Percentiles rank a stretch among this genome's conserved stretches.
Evolutionary conservation across 2,329 filamentous ascomycete genomes (phyloP).

Genomic region (Colletotrichum siamense): DNA sequence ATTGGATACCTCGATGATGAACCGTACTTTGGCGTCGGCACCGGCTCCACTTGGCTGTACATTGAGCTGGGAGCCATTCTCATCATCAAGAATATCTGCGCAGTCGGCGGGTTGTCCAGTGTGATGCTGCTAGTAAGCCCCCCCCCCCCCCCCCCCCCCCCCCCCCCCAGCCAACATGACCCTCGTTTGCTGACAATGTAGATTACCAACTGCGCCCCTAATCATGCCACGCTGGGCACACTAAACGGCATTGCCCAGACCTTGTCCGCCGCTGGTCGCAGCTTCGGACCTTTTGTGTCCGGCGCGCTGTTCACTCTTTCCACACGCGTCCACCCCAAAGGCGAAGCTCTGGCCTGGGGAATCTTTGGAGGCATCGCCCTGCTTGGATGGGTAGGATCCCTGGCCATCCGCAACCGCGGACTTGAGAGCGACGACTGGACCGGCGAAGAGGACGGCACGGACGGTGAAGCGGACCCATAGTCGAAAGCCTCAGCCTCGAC

Average conservation of each 20-base stretch:
- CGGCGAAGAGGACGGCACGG: conserved; percentile 37
- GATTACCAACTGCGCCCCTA: conserved; percentile 94
- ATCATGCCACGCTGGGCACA: conserved; percentile 83
- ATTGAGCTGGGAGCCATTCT: conserved; percentile 80
- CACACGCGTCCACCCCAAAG: conserved; percentile 75
- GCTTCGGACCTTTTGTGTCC: conserved; percentile 86
- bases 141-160: conserved; percentile 21
- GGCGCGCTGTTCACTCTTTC: conserved; percentile 86
- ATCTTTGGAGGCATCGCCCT: conserved; percentile 85
- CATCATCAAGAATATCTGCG: conserved; percentile 87
- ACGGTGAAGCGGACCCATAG: conserved; percentile 24
- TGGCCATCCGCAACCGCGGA: conserved; percentile 72
- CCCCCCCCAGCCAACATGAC: conserved; percentile 15
- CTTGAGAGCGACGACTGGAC: conserved; percentile 65
- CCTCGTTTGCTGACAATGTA: conserved; percentile 36
- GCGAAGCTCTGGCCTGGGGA: conserved; percentile 85
- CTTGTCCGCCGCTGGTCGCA: conserved; percentile 87
- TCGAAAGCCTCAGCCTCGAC: background rate
- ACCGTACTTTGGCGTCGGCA: conserved; percentile 61
- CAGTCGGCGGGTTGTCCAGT: conserved; percentile 88
- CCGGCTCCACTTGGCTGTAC: conserved; percentile 75
- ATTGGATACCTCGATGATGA: conserved; percentile 76
- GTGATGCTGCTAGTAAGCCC: conserved; percentile 80
- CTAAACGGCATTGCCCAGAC: conserved; percentile 95
- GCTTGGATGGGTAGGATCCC: conserved; percentile 79